phyloP scores from a whole-genome alignment of 2,329 filamentous ascomycete genomes.

The Trichoderma atrobrunneum region DNA sequence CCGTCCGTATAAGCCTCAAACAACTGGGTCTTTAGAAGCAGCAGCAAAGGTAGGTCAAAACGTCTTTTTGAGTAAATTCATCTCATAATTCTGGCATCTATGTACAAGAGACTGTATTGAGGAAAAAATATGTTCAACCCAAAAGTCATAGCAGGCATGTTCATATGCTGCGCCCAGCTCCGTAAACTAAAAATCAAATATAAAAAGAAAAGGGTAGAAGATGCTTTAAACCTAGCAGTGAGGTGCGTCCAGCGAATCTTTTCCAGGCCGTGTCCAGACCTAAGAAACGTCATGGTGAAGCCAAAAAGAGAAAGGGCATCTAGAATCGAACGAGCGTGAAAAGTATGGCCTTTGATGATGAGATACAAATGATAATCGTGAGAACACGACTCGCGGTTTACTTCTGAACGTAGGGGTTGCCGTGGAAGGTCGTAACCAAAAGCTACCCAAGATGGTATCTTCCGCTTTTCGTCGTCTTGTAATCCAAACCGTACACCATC shows the following conservation, averaged over 20 bases:
- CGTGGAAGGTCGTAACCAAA: slow-evolving; percentile 19
- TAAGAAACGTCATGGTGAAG: neutral
- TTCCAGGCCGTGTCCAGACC: neutral
- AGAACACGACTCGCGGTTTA: neutral
- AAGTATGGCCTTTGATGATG: slow-evolving; percentile 16
- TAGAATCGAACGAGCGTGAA: neutral
- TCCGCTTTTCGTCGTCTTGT: slow-evolving; percentile 20
- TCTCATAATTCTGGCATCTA: slow-evolving; percentile 17
- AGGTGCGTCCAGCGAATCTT: neutral
- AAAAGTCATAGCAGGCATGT: slow-evolving; percentile 15
- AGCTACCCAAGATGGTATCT: slow-evolving; percentile 3
- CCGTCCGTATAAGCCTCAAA: slow-evolving; percentile 1
- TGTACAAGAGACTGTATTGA: slow-evolving; percentile 19
- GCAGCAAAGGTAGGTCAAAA: neutral
- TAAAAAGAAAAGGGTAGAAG: neutral
- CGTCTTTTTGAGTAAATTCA: neutral
- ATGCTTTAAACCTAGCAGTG: slow-evolving; percentile 5
- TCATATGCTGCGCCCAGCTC: slow-evolving; percentile 12
- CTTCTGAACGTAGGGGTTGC: neutral
- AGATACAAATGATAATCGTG: slow-evolving; percentile 15
- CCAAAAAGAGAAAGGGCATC: neutral
- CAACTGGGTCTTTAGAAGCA: neutral
- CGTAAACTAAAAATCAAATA: slow-evolving; percentile 4
- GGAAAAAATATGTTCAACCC: slow-evolving; percentile 3
- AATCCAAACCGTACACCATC: slow-evolving; percentile 27